Base-by-base conservation (phyloP, 192 early-diverging fungal genomes). In the Backusella mclennaniae region DNA sequence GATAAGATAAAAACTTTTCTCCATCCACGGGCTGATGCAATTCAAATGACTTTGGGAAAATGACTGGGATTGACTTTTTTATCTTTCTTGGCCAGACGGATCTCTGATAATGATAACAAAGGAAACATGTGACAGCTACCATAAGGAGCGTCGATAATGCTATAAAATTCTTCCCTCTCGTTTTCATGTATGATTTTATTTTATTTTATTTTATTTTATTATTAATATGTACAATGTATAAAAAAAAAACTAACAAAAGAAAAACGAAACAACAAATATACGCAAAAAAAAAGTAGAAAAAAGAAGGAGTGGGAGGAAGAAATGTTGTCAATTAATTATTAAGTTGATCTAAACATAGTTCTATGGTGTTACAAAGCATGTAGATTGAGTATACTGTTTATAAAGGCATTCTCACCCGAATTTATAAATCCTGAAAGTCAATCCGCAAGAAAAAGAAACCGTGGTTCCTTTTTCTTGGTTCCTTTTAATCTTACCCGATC, bases 1-100 rank as follows among this genome's bases (percentile, higher is more conserved):
- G 29, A 41, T 84, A 84, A 4, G 83, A 66, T n/a, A 84, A 38
- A 49, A 69, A 85, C 44, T 81, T 83, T 59, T 85, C 82, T 17
- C 23, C 23, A 44, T 67, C 52, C 1, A n/a, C 8, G 9, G 73
- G 73, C 35, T 35, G 31, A 33, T 74, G 68, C 17, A 70, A 29
- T 35, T 67, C 73, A 69, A 71, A 79, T 39, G 78, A 73, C 3
- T 69, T 14, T 56, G 78, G 78, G 38, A 74, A 79, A 3, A 69
- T 33, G 11, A 79, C 78, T 8, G 73, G 35, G 9, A 79, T 74
- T 3, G 67, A 53, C 26, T 41, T 41, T 44, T 71, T 15, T 71
- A 12, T 63, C 9, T 23, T 29, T 29, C 3, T 63, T 2, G 23
- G 26, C 56, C 56, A 63, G 56, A 29, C 56, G 12, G 56, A 63